Conservation (phyloP, 352 stramenopile species). For the Globisporangium emineosum region DNA sequence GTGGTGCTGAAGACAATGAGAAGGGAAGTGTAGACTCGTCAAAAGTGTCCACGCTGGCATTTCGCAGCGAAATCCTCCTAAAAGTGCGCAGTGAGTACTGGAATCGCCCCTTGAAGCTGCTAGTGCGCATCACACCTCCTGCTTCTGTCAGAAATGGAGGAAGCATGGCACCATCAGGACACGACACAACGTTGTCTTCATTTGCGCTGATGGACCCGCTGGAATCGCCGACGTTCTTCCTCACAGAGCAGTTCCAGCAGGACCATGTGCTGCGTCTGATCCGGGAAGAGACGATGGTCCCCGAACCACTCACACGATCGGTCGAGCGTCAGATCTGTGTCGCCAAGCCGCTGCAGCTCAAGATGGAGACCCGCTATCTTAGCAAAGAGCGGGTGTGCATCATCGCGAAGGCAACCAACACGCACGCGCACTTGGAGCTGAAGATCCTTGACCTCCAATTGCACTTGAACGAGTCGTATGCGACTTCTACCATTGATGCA, state of each 20-base stretch:
- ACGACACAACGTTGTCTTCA: not conserved
- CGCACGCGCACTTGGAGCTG: slow-evolving; percentile 35
- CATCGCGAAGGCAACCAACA: slow-evolving; percentile 46
- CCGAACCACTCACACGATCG: slow-evolving; percentile 36
- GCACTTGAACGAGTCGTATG: slow-evolving; percentile 48
- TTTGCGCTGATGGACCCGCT: not conserved
- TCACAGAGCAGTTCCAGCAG: slow-evolving; percentile 35
- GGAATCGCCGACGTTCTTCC: slow-evolving; percentile 14
- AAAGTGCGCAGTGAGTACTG: slow-evolving; percentile 62
- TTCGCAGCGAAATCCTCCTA: slow-evolving; percentile 48
- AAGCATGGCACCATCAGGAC: not conserved
- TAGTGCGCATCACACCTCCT: slow-evolving; percentile 44
- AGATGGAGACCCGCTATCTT: slow-evolving; percentile 52
- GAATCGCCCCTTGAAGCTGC: slow-evolving; percentile 48
- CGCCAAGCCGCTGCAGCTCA: slow-evolving; percentile 51
- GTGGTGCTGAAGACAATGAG: not conserved
- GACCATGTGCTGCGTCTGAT: slow-evolving; percentile 43
- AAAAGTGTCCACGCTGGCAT: slow-evolving; percentile 15
- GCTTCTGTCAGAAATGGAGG: slow-evolving; percentile 12
- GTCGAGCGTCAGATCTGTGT: slow-evolving; percentile 50
- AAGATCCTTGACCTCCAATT: slow-evolving; percentile 60
- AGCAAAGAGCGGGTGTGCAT: slow-evolving; percentile 39
- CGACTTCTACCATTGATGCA: not conserved
- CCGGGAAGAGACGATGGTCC: slow-evolving; percentile 39
- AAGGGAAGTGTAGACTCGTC: not conserved